Evolutionary conservation across 345 rosid genomes (phyloP), one percentile per base, ranked within the genome.

Genomic region (Cardamine resedifolia): DNA sequence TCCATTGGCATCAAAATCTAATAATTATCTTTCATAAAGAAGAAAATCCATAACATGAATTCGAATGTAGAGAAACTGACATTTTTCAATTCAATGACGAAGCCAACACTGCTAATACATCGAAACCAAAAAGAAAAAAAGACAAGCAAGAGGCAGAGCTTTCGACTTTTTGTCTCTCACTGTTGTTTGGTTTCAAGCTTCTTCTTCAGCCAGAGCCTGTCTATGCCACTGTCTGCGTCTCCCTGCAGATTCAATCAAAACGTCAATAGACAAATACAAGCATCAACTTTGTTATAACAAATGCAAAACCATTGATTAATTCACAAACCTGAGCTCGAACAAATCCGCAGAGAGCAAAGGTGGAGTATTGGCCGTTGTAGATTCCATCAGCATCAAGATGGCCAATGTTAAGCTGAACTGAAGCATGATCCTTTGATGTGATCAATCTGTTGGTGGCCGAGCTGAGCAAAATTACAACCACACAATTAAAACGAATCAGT

Each of bases 361-460:
- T 87, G 71, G 82, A 26, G 78, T 58, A 84, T 10, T 85, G 85
- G 45, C 84, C 85, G 3, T 79, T 80, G 82, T 84, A 85, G 19
- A 68, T 56, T 43, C 92, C 92, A 44, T 70, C 78, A 36, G 81
- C 87, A 67, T 87, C 90, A 67, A 87, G 64, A 61, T 87, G 96
- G 0, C 92, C 90, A 18, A 87, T 10, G 77, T 89, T 87, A 64
- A 89, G 78, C 81, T 84, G 92, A 30, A 85, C 92, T 16, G 90
- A 78, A 0, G 96, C 92, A 19, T 84, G 92, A 74, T 87, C 92
- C 81, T 87, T 85, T 0, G 96, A 81, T 8, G 92, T 85, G 75
- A 83, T 87, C 52, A 89, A 81, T 80, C 96, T 83, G 74, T 85
- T 87, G 0, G 90, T 89, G 11, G 87, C 92, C 4, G 92, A 87